Evolutionary conservation across 2,329 filamentous ascomycete genomes (phyloP).

Genomic region (Myrmaecium sp.): DNA sequence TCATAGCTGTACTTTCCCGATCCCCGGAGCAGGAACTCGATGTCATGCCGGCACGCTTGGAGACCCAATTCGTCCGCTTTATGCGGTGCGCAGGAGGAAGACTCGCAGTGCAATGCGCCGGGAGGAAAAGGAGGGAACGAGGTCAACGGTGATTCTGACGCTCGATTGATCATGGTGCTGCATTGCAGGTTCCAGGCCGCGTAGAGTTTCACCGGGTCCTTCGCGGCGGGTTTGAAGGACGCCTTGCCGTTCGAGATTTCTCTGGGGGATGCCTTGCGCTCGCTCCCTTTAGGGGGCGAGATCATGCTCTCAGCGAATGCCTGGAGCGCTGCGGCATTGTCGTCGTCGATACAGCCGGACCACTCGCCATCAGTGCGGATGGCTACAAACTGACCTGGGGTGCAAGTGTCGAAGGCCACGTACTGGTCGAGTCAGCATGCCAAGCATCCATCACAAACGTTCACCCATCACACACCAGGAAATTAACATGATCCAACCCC

Average conservation of each 20-base stretch:
- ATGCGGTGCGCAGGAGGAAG: conserved; percentile 7
- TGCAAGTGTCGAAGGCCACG: conserved; percentile 14
- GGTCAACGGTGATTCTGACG: too few species aligned
- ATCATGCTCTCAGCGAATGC: too few species aligned
- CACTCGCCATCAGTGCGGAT: conserved; percentile 17
- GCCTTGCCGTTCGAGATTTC: too few species aligned
- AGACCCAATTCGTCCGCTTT: conserved; percentile 7
- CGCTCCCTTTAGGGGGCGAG: too few species aligned
- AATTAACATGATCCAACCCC: conserved; percentile 14
- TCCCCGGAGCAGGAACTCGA: conserved; percentile 11
- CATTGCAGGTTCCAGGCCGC: too few species aligned
- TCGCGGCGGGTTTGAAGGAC: too few species aligned
- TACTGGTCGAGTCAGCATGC: conserved; percentile 9
- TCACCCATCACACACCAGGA: conserved; percentile 8
- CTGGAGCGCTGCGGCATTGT: conserved; percentile 16
- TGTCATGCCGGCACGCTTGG: conserved; percentile 15
- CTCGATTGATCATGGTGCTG: too few species aligned
- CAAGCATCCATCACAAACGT: too few species aligned
- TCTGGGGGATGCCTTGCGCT: too few species aligned
- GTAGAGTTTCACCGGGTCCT: too few species aligned
- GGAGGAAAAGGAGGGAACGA: too few species aligned
- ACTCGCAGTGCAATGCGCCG: too few species aligned
- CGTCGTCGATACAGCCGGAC: conserved; percentile 18
- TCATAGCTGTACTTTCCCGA: conserved; percentile 10
- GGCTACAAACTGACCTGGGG: conserved; percentile 17